phyloP scores from a whole-genome alignment of 208 protist genomes.

The Kentomonas sorsogonicus region DNA sequence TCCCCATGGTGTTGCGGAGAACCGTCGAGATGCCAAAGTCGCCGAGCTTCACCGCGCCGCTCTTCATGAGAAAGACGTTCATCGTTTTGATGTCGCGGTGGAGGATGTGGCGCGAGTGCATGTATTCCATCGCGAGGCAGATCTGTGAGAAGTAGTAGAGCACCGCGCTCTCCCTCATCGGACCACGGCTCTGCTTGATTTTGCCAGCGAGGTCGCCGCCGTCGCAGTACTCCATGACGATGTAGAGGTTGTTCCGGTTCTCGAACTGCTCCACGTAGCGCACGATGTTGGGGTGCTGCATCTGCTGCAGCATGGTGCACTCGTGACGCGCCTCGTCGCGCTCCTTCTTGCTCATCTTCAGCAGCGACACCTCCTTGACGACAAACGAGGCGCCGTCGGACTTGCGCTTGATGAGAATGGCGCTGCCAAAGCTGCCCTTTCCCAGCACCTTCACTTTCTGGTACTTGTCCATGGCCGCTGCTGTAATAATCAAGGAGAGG shows the following conservation, averaged over 20 bases:
- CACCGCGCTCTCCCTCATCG: conserved; percentile 77
- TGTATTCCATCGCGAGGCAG: conserved; percentile 89
- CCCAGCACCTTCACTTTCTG: conserved; percentile 83
- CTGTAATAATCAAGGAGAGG: neutral
- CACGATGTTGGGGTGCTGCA: conserved; percentile 91
- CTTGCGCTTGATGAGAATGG: conserved; percentile 88
- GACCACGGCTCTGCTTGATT: conserved; percentile 50
- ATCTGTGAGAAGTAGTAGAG: conserved; percentile 92
- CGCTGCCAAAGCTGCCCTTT: conserved; percentile 91
- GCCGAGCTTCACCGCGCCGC: conserved; percentile 86
- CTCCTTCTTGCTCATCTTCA: conserved; percentile 82
- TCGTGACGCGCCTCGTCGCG: conserved; percentile 86
- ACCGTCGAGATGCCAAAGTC: conserved; percentile 93
- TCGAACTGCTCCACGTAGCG: conserved; percentile 92
- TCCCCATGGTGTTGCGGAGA: conserved; percentile 87
- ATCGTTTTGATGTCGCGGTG: conserved; percentile 93
- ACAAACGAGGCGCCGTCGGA: conserved; percentile 80
- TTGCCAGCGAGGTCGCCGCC: conserved; percentile 76
- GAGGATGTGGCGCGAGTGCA: conserved; percentile 89
- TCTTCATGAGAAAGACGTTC: conserved; percentile 93
- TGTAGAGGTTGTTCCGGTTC: conserved; percentile 83
- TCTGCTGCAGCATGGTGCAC: conserved; percentile 74
- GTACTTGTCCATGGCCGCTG: conserved; percentile 86
- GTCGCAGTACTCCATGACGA: conserved; percentile 93
- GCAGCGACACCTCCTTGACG: conserved; percentile 87